Base-by-base conservation (phyloP, 106 monocot genomes). In the Dendrobium chrysotoxum region DNA sequence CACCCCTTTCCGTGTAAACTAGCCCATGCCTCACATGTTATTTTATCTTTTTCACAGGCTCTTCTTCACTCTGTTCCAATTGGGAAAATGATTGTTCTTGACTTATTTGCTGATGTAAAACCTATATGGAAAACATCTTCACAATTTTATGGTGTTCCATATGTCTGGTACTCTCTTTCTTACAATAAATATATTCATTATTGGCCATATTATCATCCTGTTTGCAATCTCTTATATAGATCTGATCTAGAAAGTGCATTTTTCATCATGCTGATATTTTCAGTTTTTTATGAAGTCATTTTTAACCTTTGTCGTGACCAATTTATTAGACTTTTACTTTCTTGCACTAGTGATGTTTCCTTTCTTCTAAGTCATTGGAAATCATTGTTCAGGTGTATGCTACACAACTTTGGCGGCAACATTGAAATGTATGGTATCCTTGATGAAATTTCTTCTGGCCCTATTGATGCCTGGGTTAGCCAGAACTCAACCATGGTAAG, bases 321-420 rank as follows among this genome's bases (percentile, higher is more conserved):
- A 11, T 76, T 26, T 26, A 42, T 47, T 46, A 20, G 41, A 3
- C 10, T 25, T 76, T 47, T 20, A 50, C 35, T 35, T 39, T 67
- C n/a, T 1, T 16, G 3, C 20, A 40, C 17, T 38, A 72, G 15
- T 72, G 18, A 16, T 12, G 72, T 72, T 72, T 28, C 6, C 72
- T 15, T 38, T 38, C 55, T 35, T 38, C 72, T 20, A 42, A 41
- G n/a, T 74, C 41, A 42, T 42, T 74, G 20, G 40, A 76, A 28
- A 28, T 18, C 44, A 39, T 72, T 85, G 42, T 38, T 79, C 81
- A 97, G 96, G 96, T 98, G 98, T 80, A 98, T 98, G 98, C 81
- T 98, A 77, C 98, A 98, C 78, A 95, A 98, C 81, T 98, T 98
- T 86, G 98, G 98, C 80, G 98, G 92, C 75, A 98, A 98, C 66